These are phyloP conservation scores for Pulveroboletus sp. DNA, from an alignment of 768 basidiomycete species.

Conservation along the genomic window DNA sequence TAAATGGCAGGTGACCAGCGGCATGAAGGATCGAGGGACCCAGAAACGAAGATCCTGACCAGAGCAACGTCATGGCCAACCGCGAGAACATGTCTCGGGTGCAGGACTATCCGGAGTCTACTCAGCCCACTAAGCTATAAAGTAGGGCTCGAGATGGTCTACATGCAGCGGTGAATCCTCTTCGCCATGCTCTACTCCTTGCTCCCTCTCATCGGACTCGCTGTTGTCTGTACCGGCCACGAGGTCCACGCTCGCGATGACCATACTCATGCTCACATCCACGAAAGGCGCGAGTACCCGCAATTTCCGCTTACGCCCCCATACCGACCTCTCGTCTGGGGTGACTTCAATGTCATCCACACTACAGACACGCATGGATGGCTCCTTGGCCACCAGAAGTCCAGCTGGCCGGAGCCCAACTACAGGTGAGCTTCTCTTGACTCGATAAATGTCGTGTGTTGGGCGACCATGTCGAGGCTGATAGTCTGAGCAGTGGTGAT, in stretches of 20 bases:
- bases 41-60: no score
- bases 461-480: neutral
- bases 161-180: neutral
- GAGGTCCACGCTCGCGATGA: constrained; percentile 19
- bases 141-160: neutral
- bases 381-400: constrained; percentile 83
- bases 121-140: neutral
- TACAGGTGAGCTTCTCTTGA: constrained; percentile 43
- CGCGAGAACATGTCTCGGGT: no score
- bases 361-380: constrained; percentile 84
- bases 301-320: constrained; percentile 48
- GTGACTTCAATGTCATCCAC: constrained; percentile 83
- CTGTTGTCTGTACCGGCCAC: constrained; percentile 17
- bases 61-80: no score
- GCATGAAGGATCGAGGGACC: no score
- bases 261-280: constrained; percentile 30
- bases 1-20: no score
- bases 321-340: constrained; percentile 71
- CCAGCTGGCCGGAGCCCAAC: constrained; percentile 68
- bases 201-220: constrained; percentile 16
- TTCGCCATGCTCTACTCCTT: constrained; percentile 14
- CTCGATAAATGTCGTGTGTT: neutral
- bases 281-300: constrained; percentile 36
- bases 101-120: no score
- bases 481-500: constrained; percentile 39